Conservation (phyloP, 83 land plant species). For the Larix sibirica region DNA sequence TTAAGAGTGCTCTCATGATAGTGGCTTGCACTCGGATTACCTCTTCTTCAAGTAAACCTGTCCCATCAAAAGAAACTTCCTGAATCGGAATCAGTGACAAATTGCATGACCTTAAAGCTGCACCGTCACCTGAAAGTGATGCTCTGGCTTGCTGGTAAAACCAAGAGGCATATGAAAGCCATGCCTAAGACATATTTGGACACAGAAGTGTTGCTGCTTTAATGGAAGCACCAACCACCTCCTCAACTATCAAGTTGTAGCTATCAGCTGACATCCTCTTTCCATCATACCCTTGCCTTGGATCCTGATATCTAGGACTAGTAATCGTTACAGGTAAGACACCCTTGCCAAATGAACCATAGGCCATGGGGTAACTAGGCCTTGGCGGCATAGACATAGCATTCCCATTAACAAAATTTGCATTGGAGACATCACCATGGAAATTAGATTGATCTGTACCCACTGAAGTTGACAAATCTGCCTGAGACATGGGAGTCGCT, state of each 20-base stretch:
- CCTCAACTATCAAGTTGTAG: too few relatives aligned
- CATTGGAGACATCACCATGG: slow-evolving; percentile 7
- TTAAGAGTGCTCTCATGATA: too few relatives aligned
- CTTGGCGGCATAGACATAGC: slow-evolving; percentile 10
- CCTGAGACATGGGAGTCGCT: slow-evolving; percentile 35
- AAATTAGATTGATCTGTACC: slow-evolving; percentile 30
- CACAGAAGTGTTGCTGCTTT: slow-evolving; percentile 71
- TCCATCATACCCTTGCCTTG: slow-evolving; percentile 26
- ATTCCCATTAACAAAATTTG: slow-evolving; percentile 16
- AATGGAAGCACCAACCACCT: too few relatives aligned
- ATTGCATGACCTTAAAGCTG: too few relatives aligned
- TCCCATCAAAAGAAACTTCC: slow-evolving; percentile 46
- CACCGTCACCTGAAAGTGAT: too few relatives aligned
- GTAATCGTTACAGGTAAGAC: slow-evolving; percentile 22
- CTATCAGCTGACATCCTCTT: slow-evolving; percentile 12
- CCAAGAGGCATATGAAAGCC: slow-evolving; percentile 98
- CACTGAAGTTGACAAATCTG: slow-evolving; percentile 30
- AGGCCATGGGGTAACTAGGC: slow-evolving; percentile 21
- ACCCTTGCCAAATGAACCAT: slow-evolving; percentile 36
- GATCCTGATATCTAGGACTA: slow-evolving; percentile 20
- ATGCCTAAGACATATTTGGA: slow-evolving; percentile 83
- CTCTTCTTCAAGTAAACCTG: too few relatives aligned
- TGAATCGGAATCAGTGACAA: slow-evolving; percentile 49
- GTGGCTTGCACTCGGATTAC: too few relatives aligned
- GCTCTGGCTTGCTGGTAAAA: slow-evolving; percentile 72